phyloP scores from a whole-genome alignment of 768 basidiomycete species.

The Boletus tylopilopsis region DNA sequence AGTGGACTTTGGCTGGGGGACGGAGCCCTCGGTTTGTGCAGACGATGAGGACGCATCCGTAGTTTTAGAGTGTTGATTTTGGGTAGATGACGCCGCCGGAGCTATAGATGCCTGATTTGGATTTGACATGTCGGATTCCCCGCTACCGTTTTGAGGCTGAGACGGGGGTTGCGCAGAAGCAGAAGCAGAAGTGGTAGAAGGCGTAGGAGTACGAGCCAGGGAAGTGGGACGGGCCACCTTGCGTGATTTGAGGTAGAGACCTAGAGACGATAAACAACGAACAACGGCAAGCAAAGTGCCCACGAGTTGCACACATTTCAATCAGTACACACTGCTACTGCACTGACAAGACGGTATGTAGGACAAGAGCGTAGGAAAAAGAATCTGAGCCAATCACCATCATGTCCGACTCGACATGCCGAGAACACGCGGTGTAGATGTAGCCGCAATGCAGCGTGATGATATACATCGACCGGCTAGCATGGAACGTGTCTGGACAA shows the following conservation, averaged over 20 bases:
- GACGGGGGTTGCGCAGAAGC: conserved; percentile 30
- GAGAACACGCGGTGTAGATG: conserved; percentile 33
- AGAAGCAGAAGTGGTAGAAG: conserved; percentile 31
- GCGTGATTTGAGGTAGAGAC: conserved; percentile 82
- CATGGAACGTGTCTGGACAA: conserved; percentile 22
- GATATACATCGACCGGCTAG: conserved; percentile 33
- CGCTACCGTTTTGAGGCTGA: conserved; percentile 33
- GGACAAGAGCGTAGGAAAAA: conserved; percentile 30
- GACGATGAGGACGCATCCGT: conserved; percentile 27
- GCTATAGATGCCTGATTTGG: conserved; percentile 34
- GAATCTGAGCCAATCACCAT: conserved; percentile 33
- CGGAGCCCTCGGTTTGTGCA: conserved; percentile 23
- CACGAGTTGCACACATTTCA: conserved; percentile 39
- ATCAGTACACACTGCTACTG: conserved; percentile 36
- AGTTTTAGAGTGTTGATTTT: conserved; percentile 31
- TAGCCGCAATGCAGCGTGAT: conserved; percentile 30
- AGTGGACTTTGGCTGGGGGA: conserved; percentile 26
- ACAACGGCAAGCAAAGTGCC: conserved; percentile 30
- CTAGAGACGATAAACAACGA: conserved; percentile 43
- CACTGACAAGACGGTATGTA: conserved; percentile 33
- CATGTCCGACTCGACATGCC: conserved; percentile 33
- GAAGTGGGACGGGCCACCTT: conserved; percentile 69
- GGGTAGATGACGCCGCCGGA: conserved; percentile 26
- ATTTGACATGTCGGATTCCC: conserved; percentile 35
- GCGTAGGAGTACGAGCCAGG: conserved; percentile 42